These are phyloP conservation scores for Podospora appendiculata DNA, from an alignment of 495 filamentous ascomycete genomes.

Conservation along the genomic window DNA sequence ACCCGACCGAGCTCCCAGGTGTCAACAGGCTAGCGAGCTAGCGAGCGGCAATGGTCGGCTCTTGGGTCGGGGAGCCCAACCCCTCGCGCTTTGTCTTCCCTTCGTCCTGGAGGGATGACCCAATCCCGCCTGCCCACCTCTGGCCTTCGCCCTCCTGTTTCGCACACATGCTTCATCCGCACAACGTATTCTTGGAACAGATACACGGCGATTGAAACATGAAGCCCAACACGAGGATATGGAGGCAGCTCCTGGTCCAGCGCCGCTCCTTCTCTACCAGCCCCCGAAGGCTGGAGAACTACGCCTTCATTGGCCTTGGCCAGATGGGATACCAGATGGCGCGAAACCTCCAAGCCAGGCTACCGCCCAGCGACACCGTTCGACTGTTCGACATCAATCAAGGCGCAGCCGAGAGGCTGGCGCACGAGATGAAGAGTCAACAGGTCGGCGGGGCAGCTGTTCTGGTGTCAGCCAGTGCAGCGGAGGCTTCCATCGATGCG, in stretches of 20 bases:
- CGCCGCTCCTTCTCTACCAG: conserved; percentile 51
- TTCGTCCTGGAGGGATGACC: neutral
- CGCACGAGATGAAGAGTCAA: conserved; percentile 47
- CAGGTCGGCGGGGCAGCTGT: conserved; percentile 43
- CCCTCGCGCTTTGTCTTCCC: neutral
- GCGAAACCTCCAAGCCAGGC: conserved; percentile 72
- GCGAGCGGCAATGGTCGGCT: conserved; percentile 31
- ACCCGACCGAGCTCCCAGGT: neutral
- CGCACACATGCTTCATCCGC: neutral
- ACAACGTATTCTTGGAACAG: neutral
- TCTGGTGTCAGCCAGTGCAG: conserved; percentile 47
- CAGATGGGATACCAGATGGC: conserved; percentile 92
- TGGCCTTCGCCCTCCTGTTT: neutral
- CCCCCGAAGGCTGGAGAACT: conserved; percentile 49
- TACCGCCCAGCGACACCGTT: conserved; percentile 60
- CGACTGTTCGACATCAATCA: conserved; percentile 69
- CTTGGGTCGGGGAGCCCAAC: conserved; percentile 5
- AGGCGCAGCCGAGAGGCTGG: conserved; percentile 50
- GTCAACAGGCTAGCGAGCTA: conserved; percentile 1
- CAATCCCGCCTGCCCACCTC: too few relatives aligned
- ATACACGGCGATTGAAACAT: conserved; percentile 11
- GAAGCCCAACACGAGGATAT: conserved; percentile 23
- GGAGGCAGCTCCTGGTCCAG: conserved; percentile 15
- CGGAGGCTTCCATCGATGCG: conserved; percentile 61
- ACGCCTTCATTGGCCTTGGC: conserved; percentile 80